Base-by-base conservation (phyloP, 495 filamentous ascomycete genomes). In the Bombardia bombarda region DNA sequence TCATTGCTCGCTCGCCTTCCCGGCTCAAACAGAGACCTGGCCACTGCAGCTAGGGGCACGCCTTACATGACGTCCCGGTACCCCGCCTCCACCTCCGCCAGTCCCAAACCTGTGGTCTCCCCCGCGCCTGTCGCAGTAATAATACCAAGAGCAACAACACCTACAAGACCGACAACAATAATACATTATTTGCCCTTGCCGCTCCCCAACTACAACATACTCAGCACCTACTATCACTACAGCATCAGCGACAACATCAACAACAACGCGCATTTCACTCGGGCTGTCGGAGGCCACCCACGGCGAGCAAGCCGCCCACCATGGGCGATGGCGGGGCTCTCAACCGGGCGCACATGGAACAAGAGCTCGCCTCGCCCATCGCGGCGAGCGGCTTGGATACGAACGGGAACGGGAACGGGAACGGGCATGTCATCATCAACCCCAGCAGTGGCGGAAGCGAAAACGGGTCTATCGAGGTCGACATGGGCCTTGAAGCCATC, bases 1-100 rank as follows among this genome's bases (percentile, higher is more conserved):
- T 14, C 14, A 19, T 13, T 16, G 10, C 13, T 35, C n/a, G 35
- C 18, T 42, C 44, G 36, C 25, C 36, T 21, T 34, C 42, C 13
- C 39, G 40, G 23, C 44, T 34, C 26, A 47, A 49, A 39, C 42
- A 43, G 10, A 22, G 36, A 26, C 41, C 32, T 26, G 37, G 41
- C 22, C 39, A 22, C 25, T 32, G 20, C 32, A 58, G 55, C 55
- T 58, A 57, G 54, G 49, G 55, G 36, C 53, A 51, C 39, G 55
- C 58, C 55, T 42, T 56, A 36, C 36, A 56, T 53, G 55, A 58
- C 55, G 55, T 58, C 51, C 28, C 50, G 43, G 42, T 32, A 23
- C 45, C 44, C 25, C 31, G 2, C 21, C 31, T 43, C 19, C 46
- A 18, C 25, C 10, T 14, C 4, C 16, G n/a, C 34, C 37, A 32